A percentile compares a stretch with the other conserved stretches of the same genome.
phyloP scores from a whole-genome alignment of 2,329 filamentous ascomycete species.

The Phoma sp. region DNA sequence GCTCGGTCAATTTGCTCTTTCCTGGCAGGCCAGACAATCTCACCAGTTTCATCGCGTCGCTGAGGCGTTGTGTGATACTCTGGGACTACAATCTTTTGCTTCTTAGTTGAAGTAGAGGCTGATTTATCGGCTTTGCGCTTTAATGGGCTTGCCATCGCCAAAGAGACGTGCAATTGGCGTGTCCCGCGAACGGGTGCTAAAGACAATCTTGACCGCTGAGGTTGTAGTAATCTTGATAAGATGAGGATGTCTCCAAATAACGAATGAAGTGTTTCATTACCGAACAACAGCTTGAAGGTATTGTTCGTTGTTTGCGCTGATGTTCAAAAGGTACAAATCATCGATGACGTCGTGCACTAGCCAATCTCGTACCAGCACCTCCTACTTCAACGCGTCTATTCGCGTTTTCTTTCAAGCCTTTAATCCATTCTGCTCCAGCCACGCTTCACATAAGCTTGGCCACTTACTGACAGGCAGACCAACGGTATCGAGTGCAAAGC shows the following conservation, averaged over 20 bases:
- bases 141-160: constrained; percentile 30
- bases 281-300: background rate
- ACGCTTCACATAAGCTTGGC: constrained; percentile 24
- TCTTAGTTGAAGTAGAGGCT: constrained; percentile 31
- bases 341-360: constrained; percentile 18
- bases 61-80: constrained; percentile 43
- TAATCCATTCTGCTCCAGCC: constrained; percentile 24
- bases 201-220: background rate
- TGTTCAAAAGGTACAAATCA: background rate
- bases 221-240: background rate
- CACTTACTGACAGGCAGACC: constrained; percentile 24
- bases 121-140: constrained; percentile 41
- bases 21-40: constrained; percentile 69
- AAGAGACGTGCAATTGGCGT: constrained; percentile 19
- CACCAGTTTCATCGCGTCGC: constrained; percentile 48
- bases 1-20: constrained; percentile 62
- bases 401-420: background rate
- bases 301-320: background rate
- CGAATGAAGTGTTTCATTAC: constrained; percentile 6
- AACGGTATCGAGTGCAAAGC: constrained; percentile 27
- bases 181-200: too few relatives aligned
- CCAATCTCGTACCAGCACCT: background rate
- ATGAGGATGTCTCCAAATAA: background rate
- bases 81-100: constrained; percentile 34
- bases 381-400: background rate